Conservation (phyloP, 495 filamentous ascomycete species). For the Annulohypoxylon bovei region DNA sequence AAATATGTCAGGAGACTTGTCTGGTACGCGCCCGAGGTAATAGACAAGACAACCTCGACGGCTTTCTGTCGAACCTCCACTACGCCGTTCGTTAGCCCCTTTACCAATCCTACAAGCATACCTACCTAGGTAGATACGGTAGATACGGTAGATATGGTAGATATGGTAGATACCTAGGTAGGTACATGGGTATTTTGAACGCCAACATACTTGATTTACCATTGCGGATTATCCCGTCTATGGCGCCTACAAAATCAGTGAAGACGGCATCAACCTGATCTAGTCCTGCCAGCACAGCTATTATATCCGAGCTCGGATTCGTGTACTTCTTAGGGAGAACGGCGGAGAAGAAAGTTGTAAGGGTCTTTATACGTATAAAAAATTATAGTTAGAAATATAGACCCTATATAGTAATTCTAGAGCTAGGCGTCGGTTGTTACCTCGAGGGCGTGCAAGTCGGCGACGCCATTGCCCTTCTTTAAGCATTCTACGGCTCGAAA, state of each 20-base stretch:
- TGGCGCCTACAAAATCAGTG: slow-evolving; percentile 82
- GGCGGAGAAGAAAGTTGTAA: slow-evolving; percentile 84
- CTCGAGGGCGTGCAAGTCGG: slow-evolving; percentile 86
- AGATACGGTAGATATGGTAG: too few species aligned
- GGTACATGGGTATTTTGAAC: background rate
- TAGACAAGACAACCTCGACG: slow-evolving; percentile 80
- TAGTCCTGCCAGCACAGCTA: slow-evolving; percentile 86
- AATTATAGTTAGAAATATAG: slow-evolving; percentile 20
- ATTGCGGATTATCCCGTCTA: slow-evolving; percentile 84
- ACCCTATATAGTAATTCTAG: background rate
- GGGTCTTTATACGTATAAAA: slow-evolving; percentile 69
- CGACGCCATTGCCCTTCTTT: slow-evolving; percentile 67
- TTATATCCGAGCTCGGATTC: slow-evolving; percentile 95
- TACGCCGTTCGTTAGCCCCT: slow-evolving; percentile 42
- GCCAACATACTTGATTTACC: slow-evolving; percentile 70
- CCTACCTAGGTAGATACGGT: too few species aligned
- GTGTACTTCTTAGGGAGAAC: slow-evolving; percentile 91
- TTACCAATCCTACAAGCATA: background rate
- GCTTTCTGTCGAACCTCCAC: slow-evolving; percentile 81
- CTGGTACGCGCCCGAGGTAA: slow-evolving; percentile 92
- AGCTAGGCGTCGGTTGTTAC: slow-evolving; percentile 55
- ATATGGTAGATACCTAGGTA: too few species aligned
- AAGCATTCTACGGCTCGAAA: slow-evolving; percentile 73
- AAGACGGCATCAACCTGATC: slow-evolving; percentile 87
- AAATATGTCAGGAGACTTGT: slow-evolving; percentile 95